Evolutionary conservation across 176 grass and related monocot species (phyloP), one percentile per base, ranked within the genome.

Genomic region (Carex scoparia): DNA sequence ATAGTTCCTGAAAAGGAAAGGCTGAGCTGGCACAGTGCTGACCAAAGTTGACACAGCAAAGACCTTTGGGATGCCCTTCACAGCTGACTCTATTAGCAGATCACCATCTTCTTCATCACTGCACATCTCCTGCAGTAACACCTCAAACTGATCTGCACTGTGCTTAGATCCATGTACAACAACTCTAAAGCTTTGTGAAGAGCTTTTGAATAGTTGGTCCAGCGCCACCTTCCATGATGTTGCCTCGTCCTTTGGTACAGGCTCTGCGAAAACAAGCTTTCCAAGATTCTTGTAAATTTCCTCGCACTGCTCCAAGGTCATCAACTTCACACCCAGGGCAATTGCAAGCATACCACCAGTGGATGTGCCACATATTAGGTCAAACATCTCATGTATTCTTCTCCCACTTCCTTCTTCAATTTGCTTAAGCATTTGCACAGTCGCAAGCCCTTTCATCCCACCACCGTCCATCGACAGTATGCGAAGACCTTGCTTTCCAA

Each of bases 131-230:
- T 98, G 89, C 57, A 98, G 72, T 87, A 98, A 87, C 81, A 88
- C 88, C 86, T 98, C 95, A 59, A 98, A 98, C 89, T 94, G 95
- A 87, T 98, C 95, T 85, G 95, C 95, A 58, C 93, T 98, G 88
- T 98, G 95, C 95, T 98, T 98, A 12, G 95, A 98, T 44, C 95
- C 95, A 88, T 98, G 95, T 66, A 98, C 95, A 87, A 98, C 95
- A 69, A 98, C 95, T 91, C 95, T 89, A 84, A 98, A 98, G 86
- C 91, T 98, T 73, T 95, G 95, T 51, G 93, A 98, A 10, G 95
- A 98, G 90, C 95, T 98, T 90, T 98, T 98, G 82, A 93, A 98
- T 63, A 98, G 89, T 85, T 95, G 95, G 85, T 98, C 95, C 75
- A 98, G 30, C 56, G 94, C 94, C 84, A 94, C 95, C 72, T 92